These are phyloP conservation scores for Termitomyces sp. DNA, from an alignment of 768 basidiomycete genomes.

Conservation along the genomic window DNA sequence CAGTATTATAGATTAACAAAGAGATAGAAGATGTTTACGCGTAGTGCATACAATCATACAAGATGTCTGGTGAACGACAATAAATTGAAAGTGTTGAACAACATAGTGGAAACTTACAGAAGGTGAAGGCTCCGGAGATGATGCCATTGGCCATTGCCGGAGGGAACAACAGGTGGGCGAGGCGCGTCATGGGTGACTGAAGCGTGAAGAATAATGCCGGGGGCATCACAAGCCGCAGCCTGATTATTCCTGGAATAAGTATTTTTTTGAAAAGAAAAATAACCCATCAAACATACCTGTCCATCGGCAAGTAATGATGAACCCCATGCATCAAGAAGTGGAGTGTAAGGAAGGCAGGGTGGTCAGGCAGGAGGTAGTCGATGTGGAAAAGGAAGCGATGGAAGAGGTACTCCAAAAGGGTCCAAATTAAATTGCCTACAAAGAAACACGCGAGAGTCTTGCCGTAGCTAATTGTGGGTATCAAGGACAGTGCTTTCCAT, in stretches of 20 bases:
- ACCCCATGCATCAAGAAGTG: conserved; percentile 95
- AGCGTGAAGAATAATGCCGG: conserved; percentile 76
- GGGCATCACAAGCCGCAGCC: conserved; percentile 96
- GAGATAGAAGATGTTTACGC: conserved; percentile 47
- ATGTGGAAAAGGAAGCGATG: conserved; percentile 98
- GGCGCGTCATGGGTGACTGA: conserved; percentile 80
- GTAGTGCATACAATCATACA: conserved; percentile 92
- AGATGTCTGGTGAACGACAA: conserved; percentile 47
- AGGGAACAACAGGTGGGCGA: conserved; percentile 83
- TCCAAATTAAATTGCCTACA: conserved; percentile 89
- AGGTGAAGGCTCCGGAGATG: conserved; percentile 77
- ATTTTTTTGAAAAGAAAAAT: background rate
- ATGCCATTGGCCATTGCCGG: conserved; percentile 84
- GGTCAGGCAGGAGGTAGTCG: conserved; percentile 84
- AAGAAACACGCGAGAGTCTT: conserved; percentile 71
- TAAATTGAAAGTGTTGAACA: background rate
- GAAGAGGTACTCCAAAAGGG: conserved; percentile 85
- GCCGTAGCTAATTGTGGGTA: conserved; percentile 47
- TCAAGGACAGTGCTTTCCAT: conserved; percentile 37
- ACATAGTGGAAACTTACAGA: conserved; percentile 49
- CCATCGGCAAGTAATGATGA: conserved; percentile 98
- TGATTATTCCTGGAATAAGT: conserved; percentile 19
- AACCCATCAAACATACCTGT: conserved; percentile 48
- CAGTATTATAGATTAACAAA: background rate
- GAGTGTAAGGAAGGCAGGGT: conserved; percentile 69